Evolutionary conservation across 1,284 basidiomycete genomes (phyloP).

Genomic region (Tylopilus sp.): DNA sequence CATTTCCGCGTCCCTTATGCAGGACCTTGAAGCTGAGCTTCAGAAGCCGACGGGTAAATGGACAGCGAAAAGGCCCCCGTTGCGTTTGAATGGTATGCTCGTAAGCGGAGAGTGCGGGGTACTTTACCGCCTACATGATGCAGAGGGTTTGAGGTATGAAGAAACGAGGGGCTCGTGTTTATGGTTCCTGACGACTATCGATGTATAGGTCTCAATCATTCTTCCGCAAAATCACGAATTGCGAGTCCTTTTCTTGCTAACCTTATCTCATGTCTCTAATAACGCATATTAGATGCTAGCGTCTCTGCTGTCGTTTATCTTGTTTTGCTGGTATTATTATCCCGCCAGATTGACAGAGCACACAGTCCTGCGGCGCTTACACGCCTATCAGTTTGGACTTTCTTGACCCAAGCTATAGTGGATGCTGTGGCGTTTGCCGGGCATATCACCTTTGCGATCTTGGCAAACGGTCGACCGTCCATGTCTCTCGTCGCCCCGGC

Average conservation of each 20-base stretch:
- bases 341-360: conserved; percentile 69
- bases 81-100: conserved; percentile 60
- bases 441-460: conserved; percentile 80
- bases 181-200: conserved; percentile 1
- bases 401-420: conserved; percentile 70
- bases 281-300: conserved; percentile 59
- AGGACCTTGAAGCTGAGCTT: conserved; percentile 67
- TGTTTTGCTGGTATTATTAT: conserved; percentile 60
- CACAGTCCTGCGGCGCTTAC: conserved; percentile 77
- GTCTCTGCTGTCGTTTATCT: conserved; percentile 67
- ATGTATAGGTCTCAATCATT: conserved; percentile 54
- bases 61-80: conserved; percentile 51
- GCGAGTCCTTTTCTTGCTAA: conserved; percentile 42
- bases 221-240: conserved; percentile 78
- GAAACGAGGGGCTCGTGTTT: not conserved
- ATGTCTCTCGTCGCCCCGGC: conserved; percentile 78
- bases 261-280: conserved; percentile 1
- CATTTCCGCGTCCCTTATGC: conserved; percentile 52
- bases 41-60: conserved; percentile 67
- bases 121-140: conserved; percentile 60
- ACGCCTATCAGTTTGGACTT: conserved; percentile 77
- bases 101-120: conserved; percentile 79
- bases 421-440: conserved; percentile 82
- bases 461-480: conserved; percentile 75
- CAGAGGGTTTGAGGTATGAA: conserved; percentile 62